Conservation (phyloP, 176 grass and related monocot species). For the Lolium perenne region DNA sequence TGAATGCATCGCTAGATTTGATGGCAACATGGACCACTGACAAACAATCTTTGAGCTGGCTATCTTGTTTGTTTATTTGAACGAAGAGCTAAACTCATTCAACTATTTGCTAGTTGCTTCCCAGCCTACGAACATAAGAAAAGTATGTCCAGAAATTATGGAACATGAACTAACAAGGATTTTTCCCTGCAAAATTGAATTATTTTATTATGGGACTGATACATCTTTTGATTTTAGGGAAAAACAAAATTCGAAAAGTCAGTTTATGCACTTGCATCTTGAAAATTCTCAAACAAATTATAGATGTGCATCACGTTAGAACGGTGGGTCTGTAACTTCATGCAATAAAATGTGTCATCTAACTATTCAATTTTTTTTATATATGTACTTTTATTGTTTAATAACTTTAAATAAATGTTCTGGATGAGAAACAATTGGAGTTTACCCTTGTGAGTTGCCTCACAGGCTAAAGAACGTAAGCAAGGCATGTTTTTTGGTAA, state of each 20-base stretch:
- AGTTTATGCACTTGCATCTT: not conserved
- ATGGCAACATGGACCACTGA: slow-evolving; percentile 45
- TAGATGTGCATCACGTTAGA: slow-evolving; percentile 5
- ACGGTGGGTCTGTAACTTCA: not conserved
- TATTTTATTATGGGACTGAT: not conserved
- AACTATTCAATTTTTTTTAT: not conserved
- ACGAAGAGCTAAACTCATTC: slow-evolving; percentile 19
- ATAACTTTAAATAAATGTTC: slow-evolving; percentile 1
- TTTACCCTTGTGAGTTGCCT: slow-evolving; percentile 24
- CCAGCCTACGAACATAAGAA: slow-evolving; percentile 12
- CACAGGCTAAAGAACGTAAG: slow-evolving; percentile 2
- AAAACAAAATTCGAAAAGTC: not conserved
- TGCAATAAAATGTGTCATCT: not conserved
- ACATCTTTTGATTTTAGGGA: not conserved
- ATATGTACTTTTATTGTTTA: slow-evolving; percentile 11
- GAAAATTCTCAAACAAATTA: not conserved
- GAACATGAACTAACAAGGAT: slow-evolving; percentile 1
- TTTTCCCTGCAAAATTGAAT: slow-evolving; percentile 12
- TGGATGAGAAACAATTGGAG: not conserved
- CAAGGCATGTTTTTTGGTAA: not conserved
- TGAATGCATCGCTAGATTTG: slow-evolving; percentile 32
- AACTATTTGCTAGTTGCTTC: slow-evolving; percentile 29
- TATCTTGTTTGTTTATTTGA: slow-evolving; percentile 31
- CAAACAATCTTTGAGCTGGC: slow-evolving; percentile 19
- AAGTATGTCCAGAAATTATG: not conserved